A percentile compares a stretch with the other conserved stretches of the same genome.
phyloP scores from a whole-genome alignment of 2,329 filamentous ascomycete species.

The Balansia obtecta region DNA sequence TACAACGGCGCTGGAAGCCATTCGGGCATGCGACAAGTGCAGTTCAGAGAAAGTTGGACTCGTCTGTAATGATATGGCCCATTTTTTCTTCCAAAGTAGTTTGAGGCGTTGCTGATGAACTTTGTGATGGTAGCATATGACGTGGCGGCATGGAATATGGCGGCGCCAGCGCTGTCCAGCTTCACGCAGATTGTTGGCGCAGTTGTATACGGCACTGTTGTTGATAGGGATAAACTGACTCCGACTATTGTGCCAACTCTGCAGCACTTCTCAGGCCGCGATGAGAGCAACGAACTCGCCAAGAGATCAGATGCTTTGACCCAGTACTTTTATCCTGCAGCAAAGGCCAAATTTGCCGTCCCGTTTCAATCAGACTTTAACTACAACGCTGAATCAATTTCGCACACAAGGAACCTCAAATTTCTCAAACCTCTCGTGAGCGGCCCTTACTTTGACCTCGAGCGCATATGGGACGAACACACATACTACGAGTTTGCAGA shows the following conservation, averaged over 20 bases:
- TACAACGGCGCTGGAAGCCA: constrained; percentile 10
- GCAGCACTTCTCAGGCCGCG: constrained; percentile 9
- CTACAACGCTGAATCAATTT: constrained; percentile 42
- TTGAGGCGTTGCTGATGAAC: not conserved
- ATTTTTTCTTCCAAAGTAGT: not conserved
- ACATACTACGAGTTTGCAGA: constrained; percentile 58
- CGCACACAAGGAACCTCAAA: constrained; percentile 52
- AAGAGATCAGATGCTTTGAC: constrained; percentile 2
- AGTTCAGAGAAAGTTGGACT: constrained; percentile 26
- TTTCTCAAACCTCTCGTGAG: constrained; percentile 51
- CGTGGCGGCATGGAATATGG: constrained; percentile 12
- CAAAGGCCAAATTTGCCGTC: constrained; percentile 26
- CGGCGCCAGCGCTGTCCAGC: constrained; percentile 10
- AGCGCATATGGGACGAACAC: constrained; percentile 70
- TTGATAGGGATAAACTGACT: constrained; percentile 1
- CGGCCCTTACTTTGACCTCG: constrained; percentile 61
- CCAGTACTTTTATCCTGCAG: constrained; percentile 28
- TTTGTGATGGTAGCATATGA: constrained; percentile 8
- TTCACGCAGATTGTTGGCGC: constrained; percentile 12
- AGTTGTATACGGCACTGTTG: constrained; percentile 11
- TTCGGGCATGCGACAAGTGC: constrained; percentile 16
- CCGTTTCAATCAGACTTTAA: constrained; percentile 37
- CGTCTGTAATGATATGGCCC: constrained; percentile 17
- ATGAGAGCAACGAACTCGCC: constrained; percentile 1
- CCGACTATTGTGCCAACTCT: constrained; percentile 8